These are phyloP conservation scores for Candida pini DNA, from an alignment of 805 yeast genomes.

Conservation along the genomic window DNA sequence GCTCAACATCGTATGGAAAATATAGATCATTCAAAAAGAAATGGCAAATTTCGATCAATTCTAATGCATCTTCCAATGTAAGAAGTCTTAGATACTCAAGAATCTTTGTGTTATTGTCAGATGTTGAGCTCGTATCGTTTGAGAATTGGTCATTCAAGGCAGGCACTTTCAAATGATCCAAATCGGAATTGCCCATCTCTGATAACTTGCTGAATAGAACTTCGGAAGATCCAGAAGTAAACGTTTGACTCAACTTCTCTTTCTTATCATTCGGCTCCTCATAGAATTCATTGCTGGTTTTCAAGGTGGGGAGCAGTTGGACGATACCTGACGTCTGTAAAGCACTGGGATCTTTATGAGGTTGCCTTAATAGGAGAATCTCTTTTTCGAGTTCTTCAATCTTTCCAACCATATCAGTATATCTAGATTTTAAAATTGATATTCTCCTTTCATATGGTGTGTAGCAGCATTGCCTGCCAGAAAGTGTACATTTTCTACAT, in stretches of 20 bases:
- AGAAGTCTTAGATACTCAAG: slow-evolving; percentile 8
- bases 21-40: slow-evolving; percentile 21
- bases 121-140: no score
- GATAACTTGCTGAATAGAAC: slow-evolving; percentile 12
- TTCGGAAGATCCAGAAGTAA: slow-evolving; percentile 1
- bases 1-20: slow-evolving; percentile 18
- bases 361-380: slow-evolving; percentile 1
- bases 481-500: slow-evolving; percentile 14
- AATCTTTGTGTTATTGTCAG: no score
- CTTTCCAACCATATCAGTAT: slow-evolving; percentile 14
- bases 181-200: slow-evolving; percentile 3
- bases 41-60: slow-evolving; percentile 14
- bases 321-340: no score
- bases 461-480: slow-evolving; percentile 15
- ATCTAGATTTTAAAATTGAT: slow-evolving; percentile 15
- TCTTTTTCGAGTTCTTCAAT: slow-evolving; percentile 13
- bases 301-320: no score
- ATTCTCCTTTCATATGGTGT: slow-evolving; percentile 19
- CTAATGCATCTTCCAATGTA: slow-evolving; percentile 9
- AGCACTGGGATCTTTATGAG: no score
- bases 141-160: no score
- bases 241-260: neutral
- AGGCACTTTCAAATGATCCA: neutral
- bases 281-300: no score
- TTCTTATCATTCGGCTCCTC: neutral